These are phyloP conservation scores for Austroboletus eburneus DNA, from an alignment of 768 basidiomycete species.

Conservation along the genomic window DNA sequence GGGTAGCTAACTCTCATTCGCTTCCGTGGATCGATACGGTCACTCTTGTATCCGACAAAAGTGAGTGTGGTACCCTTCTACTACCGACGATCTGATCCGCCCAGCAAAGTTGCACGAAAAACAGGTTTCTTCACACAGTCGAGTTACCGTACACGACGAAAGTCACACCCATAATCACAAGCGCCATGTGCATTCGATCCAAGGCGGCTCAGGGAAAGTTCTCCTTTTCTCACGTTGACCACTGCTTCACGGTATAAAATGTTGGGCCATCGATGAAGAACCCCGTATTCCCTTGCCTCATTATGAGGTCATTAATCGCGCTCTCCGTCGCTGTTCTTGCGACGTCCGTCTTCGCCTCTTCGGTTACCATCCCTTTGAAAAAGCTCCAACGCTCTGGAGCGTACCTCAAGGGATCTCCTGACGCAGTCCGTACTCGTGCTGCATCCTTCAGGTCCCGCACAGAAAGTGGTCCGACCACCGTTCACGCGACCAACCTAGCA, in stretches of 20 bases:
- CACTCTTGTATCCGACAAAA: no score
- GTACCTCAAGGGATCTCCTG: constrained; percentile 15
- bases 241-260: constrained; percentile 5
- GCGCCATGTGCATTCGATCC: no score
- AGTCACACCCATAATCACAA: no score
- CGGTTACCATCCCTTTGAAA: constrained; percentile 7
- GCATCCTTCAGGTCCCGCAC: constrained; percentile 4
- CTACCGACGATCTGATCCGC: no score
- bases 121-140: no score
- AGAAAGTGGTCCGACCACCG: constrained; percentile 7
- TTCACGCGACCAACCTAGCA: constrained; percentile 12
- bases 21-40: no score
- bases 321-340: constrained; percentile 8
- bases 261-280: neutral
- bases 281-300: neutral
- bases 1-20: no score
- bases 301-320: constrained; percentile 12
- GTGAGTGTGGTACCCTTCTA: no score
- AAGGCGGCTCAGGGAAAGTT: no score
- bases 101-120: no score
- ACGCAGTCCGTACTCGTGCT: constrained; percentile 18
- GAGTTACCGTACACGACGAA: no score
- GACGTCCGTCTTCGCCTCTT: constrained; percentile 3
- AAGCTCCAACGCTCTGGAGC: constrained; percentile 11
- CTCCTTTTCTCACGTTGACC: neutral